phyloP scores from a whole-genome alignment of 192 early-diverging fungal genomes.

The Backusella psychrophila region DNA sequence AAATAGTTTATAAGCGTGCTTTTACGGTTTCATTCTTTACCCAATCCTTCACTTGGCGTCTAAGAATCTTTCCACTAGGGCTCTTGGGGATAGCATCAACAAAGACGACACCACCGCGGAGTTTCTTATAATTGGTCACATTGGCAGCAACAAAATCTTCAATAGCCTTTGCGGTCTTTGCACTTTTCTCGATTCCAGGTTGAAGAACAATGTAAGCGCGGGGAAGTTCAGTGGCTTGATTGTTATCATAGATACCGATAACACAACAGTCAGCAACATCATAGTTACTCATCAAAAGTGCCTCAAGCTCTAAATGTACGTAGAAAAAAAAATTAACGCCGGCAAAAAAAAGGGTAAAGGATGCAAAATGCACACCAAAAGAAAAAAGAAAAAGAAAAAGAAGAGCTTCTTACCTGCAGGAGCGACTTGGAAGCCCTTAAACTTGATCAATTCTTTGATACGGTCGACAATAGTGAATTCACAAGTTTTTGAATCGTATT shows the following conservation, averaged over 20 bases:
- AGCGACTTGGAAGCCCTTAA: conserved; percentile 73
- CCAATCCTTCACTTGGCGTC: conserved; percentile 57
- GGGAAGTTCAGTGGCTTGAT: conserved; percentile 77
- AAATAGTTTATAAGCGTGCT: neutral
- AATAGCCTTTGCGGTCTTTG: conserved; percentile 43
- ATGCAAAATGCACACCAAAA: neutral
- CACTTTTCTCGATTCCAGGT: conserved; percentile 33
- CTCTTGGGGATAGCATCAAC: conserved; percentile 77
- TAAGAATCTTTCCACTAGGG: conserved; percentile 83
- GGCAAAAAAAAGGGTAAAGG: neutral
- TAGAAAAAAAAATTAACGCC: neutral
- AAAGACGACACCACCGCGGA: conserved; percentile 79
- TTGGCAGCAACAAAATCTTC: conserved; percentile 51
- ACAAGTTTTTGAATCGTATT: conserved; percentile 45
- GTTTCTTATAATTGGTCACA: conserved; percentile 72
- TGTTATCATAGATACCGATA: conserved; percentile 61
- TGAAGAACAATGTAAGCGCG: conserved; percentile 74
- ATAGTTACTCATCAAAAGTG: conserved; percentile 40
- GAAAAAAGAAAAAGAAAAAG: neutral
- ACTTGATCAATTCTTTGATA: conserved; percentile 81
- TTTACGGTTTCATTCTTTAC: conserved; percentile 13
- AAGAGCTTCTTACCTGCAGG: conserved; percentile 42
- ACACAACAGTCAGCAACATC: conserved; percentile 68
- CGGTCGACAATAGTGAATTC: conserved; percentile 70
- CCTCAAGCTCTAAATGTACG: conserved; percentile 36